Percentiles rank a stretch among this genome's conserved stretches.
Conservation (phyloP, 768 basidiomycete genomes). For the Rhodotorula paludigena region DNA sequence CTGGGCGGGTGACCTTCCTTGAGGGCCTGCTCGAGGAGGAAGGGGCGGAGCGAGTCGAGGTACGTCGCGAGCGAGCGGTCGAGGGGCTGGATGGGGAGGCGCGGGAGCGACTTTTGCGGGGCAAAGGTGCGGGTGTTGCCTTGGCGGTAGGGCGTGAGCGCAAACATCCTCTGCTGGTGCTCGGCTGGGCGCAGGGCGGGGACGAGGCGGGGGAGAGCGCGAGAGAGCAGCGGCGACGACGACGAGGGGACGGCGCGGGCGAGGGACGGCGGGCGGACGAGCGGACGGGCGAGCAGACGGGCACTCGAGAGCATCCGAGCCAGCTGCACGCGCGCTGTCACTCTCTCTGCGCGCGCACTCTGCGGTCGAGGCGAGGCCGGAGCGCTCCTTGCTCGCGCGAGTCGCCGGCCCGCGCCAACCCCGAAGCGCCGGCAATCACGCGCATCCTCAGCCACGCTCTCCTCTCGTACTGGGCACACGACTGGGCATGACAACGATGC, state of each 20-base stretch:
- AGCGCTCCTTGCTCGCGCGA: no score
- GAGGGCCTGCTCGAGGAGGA: conserved; percentile 69
- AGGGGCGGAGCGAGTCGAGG: conserved; percentile 68
- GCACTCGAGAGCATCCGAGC: background rate
- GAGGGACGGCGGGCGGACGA: no score
- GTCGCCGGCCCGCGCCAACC: no score
- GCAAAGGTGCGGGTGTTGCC: conserved; percentile 46
- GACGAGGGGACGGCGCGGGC: background rate
- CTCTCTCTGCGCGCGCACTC: no score
- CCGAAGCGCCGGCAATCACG: no score
- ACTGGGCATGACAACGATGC: no score
- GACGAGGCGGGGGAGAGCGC: background rate
- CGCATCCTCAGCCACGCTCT: no score
- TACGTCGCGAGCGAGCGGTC: conserved; percentile 70
- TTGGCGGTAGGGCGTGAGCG: conserved; percentile 38
- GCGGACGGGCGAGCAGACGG: no score
- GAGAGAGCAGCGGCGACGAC: background rate
- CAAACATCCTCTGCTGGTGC: conserved; percentile 43
- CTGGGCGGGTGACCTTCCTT: conserved; percentile 45
- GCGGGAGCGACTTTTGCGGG: conserved; percentile 53
- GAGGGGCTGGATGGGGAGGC: conserved; percentile 77
- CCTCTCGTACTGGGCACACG: no score
- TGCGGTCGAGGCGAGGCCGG: no score
- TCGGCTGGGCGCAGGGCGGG: background rate
- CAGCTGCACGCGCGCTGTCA: no score